phyloP scores from a whole-genome alignment of 2,329 filamentous ascomycete species.

The Cadophora luteo-olivacea region DNA sequence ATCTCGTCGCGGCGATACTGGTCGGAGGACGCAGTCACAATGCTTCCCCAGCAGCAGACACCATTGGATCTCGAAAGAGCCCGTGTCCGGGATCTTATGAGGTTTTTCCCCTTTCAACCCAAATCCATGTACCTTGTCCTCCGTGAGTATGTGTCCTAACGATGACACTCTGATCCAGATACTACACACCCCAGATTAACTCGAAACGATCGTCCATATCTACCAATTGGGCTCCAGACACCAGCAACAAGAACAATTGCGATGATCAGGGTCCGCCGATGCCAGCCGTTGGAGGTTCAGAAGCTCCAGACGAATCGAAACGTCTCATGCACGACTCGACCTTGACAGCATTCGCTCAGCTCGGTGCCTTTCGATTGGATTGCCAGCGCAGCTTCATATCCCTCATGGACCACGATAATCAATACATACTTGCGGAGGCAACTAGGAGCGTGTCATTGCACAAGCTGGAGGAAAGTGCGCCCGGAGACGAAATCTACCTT shows the following conservation, averaged over 20 bases:
- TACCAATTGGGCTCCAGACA: neutral
- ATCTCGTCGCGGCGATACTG: neutral
- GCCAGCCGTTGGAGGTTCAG: neutral
- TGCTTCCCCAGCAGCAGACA: conserved; percentile 7
- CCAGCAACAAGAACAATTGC: neutral
- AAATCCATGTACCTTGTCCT: no score
- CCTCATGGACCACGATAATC: conserved; percentile 34
- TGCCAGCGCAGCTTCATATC: conserved; percentile 55
- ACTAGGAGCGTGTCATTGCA: conserved; percentile 33
- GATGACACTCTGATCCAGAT: neutral
- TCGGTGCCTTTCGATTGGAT: conserved; percentile 53
- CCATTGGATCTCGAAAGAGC: conserved; percentile 4
- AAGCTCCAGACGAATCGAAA: conserved; percentile 15
- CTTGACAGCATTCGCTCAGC: conserved; percentile 53
- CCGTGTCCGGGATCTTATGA: conserved; percentile 15
- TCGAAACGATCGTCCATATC: neutral
- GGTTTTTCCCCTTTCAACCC: neutral
- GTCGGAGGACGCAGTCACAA: neutral
- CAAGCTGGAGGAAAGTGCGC: neutral
- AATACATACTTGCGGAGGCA: conserved; percentile 39
- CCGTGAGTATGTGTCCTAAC: neutral
- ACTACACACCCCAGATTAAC: conserved; percentile 4
- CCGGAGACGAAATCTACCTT: conserved; percentile 34
- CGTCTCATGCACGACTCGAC: conserved; percentile 46
- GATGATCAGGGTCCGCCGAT: neutral